Percentiles rank a stretch among this genome's conserved stretches.
Conservation (phyloP, 129 eudicot species). For the Cynara cardunculus region DNA sequence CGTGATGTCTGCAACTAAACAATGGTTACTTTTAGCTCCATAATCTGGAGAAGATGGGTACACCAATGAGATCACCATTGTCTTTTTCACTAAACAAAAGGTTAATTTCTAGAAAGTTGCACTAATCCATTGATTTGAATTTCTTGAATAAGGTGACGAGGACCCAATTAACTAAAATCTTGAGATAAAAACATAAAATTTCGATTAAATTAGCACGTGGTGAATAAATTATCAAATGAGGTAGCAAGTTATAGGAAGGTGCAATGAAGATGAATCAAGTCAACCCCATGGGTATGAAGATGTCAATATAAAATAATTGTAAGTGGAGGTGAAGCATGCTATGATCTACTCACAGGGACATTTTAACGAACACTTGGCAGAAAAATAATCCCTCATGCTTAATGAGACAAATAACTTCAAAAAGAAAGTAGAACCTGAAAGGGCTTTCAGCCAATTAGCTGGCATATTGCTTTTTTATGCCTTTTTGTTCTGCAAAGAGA, state of each 20-base stretch:
- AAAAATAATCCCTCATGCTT: constrained; percentile 7
- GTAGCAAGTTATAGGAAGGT: constrained; percentile 18
- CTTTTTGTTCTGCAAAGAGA: background rate
- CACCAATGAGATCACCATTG: constrained; percentile 23
- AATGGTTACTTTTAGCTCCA: constrained; percentile 28
- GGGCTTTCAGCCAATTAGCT: background rate
- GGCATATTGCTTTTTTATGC: background rate
- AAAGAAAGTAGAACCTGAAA: constrained; percentile 2
- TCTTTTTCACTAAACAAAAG: constrained; percentile 11
- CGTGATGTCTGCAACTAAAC: constrained; percentile 28
- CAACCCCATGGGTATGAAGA: constrained; percentile 21
- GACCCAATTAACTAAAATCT: constrained; percentile 6
- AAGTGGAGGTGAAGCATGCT: constrained; percentile 26
- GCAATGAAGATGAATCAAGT: constrained; percentile 33
- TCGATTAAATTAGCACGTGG: constrained; percentile 10
- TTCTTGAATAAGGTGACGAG: constrained; percentile 16
- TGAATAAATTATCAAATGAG: background rate
- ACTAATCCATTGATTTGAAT: background rate
- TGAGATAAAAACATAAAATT: background rate
- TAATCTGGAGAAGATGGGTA: constrained; percentile 28
- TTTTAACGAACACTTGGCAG: constrained; percentile 3
- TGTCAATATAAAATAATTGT: background rate
- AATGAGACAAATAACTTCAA: constrained; percentile 24
- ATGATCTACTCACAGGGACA: background rate
- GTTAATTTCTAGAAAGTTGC: background rate